Evolutionary conservation across 2,329 filamentous ascomycete genomes (phyloP), one percentile per base, ranked within the genome.

Genomic region (Ophiostoma fasciatum): DNA sequence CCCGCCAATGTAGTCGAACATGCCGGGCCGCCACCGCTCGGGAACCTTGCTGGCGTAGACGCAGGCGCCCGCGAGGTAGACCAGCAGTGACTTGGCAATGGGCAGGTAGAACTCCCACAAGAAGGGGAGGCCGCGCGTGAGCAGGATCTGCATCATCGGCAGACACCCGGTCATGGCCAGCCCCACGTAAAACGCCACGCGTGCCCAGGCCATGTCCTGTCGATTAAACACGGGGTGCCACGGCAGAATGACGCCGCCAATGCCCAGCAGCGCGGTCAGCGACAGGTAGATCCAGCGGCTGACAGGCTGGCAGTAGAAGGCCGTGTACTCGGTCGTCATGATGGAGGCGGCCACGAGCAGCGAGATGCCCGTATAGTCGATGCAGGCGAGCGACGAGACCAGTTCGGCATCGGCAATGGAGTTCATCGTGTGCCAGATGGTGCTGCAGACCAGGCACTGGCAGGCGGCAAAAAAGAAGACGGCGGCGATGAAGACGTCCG

Each of bases 391-490:
- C 42, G 85, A 80, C 54, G 93, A 90, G 60, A 98, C 80, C 28
- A 93, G 72, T 15, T 76, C 74, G 50, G 93, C 78, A 47, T 93
- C 82, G 14, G 88, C 85, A 37, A 96, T 92, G 49, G 83, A 84
- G 62, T 88, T 94, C 85, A 98, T 96, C 19, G 90, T 94, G 62
- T 98, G 90, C 90, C 90, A 98, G 52, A 96, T 76, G 44, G 80
- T 88, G 43, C 82, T 92, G 74, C 90, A 98, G 52, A 88, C 75
- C 37, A 98, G 72, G 51, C 88, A 96, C 57, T 96, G 85, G 64
- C 78, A 85, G 31, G 90, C 90, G 32, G 88, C 90, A 51, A 93
- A 82, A 63, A 98, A 94, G 68, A 98, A 98, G 46, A 92, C 71
- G 17, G 82, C 85, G 1, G 88, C 87, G 43, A 98, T 85, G 51